Evolutionary conservation across 2,329 filamentous ascomycete species (phyloP).

Genomic region (Pseudocercospora vitis): DNA sequence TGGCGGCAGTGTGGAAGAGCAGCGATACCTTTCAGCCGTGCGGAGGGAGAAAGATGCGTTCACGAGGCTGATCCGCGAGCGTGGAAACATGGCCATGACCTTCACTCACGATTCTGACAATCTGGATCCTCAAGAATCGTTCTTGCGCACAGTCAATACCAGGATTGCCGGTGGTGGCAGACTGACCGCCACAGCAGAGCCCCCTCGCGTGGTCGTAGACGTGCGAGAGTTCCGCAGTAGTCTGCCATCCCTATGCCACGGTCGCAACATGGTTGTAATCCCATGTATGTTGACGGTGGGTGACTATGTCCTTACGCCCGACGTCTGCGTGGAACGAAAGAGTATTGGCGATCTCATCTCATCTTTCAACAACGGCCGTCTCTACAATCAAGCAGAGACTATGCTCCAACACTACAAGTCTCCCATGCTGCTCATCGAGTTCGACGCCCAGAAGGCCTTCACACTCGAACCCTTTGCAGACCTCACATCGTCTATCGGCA

Average conservation of each 20-base stretch:
- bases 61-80: slow-evolving; percentile 90
- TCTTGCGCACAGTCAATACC: slow-evolving; percentile 93
- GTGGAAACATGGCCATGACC: slow-evolving; percentile 84
- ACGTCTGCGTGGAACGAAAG: slow-evolving; percentile 93
- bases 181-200: slow-evolving; percentile 77
- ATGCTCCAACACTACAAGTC: slow-evolving; percentile 93
- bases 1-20: slow-evolving; percentile 89
- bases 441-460: slow-evolving; percentile 95
- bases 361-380: slow-evolving; percentile 85
- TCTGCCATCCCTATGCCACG: slow-evolving; percentile 86
- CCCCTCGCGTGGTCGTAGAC: slow-evolving; percentile 89
- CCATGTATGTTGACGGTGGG: slow-evolving; percentile 96
- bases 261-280: slow-evolving; percentile 80
- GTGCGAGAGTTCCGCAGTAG: slow-evolving; percentile 95
- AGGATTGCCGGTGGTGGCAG: slow-evolving; percentile 91
- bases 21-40: slow-evolving; percentile 84
- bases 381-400: slow-evolving; percentile 87
- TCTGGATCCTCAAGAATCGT: slow-evolving; percentile 84
- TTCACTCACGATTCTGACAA: slow-evolving; percentile 69
- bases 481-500: slow-evolving; percentile 61
- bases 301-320: slow-evolving; percentile 89
- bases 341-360: slow-evolving; percentile 86
- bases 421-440: slow-evolving; percentile 93
- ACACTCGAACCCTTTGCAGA: slow-evolving; percentile 68
- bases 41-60: slow-evolving; percentile 97